Evolutionary conservation across 805 yeast species (phyloP).

Genomic region (Hanseniaspora vineae): DNA sequence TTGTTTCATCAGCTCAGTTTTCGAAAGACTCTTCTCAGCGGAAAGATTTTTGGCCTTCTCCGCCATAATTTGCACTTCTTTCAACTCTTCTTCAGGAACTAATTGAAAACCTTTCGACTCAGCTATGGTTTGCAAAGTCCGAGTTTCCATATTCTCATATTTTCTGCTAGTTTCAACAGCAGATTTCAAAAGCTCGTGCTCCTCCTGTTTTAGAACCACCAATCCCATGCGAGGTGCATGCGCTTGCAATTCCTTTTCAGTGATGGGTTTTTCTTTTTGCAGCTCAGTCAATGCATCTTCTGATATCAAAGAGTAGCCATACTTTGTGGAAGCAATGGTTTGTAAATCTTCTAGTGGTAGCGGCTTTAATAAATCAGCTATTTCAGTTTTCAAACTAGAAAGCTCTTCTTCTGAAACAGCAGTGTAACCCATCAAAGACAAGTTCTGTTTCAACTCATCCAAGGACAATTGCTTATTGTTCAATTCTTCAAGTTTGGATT

Average conservation of each 20-base stretch:
- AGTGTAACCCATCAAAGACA: neutral
- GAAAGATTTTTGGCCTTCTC: too few relatives aligned
- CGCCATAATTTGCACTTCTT: slow-evolving; percentile 1
- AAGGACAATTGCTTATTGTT: neutral
- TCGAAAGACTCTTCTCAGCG: neutral
- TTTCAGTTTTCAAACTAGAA: neutral
- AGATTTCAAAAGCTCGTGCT: too few relatives aligned
- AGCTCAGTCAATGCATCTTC: neutral
- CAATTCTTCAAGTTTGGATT: neutral
- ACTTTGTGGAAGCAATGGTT: neutral
- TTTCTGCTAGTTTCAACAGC: too few relatives aligned
- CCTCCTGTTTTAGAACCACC: too few relatives aligned
- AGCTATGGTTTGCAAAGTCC: too few relatives aligned
- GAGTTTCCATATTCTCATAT: too few relatives aligned
- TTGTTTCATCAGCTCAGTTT: slow-evolving; percentile 11
- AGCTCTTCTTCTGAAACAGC: neutral
- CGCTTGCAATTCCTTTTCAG: too few relatives aligned
- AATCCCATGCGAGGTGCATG: too few relatives aligned
- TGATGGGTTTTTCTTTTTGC: neutral
- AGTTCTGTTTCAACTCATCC: neutral
- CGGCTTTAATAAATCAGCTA: neutral
- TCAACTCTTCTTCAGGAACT: neutral
- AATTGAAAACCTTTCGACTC: neutral
- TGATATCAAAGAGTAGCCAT: neutral
- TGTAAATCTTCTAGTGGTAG: neutral